phyloP scores from a whole-genome alignment of 2,329 filamentous ascomycete genomes.

The Thielaviopsis punctulata region DNA sequence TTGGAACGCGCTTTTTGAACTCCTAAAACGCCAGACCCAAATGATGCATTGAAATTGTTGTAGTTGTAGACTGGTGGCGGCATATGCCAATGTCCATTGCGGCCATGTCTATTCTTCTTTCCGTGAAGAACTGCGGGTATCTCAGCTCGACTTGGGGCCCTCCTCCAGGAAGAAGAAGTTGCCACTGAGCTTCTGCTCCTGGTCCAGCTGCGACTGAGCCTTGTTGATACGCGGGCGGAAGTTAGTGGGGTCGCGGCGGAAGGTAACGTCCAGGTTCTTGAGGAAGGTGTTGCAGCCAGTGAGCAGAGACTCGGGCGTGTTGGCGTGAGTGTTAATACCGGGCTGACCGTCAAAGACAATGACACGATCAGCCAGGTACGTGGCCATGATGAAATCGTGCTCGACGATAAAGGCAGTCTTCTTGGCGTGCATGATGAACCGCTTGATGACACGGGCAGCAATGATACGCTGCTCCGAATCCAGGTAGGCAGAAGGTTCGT shows the following conservation, averaged over 20 bases:
- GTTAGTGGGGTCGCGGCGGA: constrained; percentile 92
- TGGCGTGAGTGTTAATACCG: constrained; percentile 73
- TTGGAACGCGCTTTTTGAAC: constrained; percentile 27
- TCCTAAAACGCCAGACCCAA: constrained; percentile 31
- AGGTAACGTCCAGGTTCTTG: constrained; percentile 93
- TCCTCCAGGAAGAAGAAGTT: constrained; percentile 99
- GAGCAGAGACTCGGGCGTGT: constrained; percentile 76
- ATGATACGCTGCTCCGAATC: constrained; percentile 99
- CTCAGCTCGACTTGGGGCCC: constrained; percentile 38
- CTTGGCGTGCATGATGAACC: constrained; percentile 99
- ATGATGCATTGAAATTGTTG: constrained; percentile 21
- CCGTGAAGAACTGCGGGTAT: constrained; percentile 13
- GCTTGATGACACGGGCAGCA: constrained; percentile 92
- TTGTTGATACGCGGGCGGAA: constrained; percentile 99
- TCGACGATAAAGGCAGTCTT: constrained; percentile 98
- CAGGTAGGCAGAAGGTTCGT: constrained; percentile 92
- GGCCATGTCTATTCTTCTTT: constrained; percentile 19
- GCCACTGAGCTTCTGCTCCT: constrained; percentile 85
- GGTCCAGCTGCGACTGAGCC: constrained; percentile 82
- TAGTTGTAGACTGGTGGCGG: constrained; percentile 15
- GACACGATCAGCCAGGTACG: constrained; percentile 68
- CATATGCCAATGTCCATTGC: constrained; percentile 20
- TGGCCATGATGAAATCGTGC: constrained; percentile 98
- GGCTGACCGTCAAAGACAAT: constrained; percentile 97
- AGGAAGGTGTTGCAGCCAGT: constrained; percentile 94